Conservation (phyloP, 345 rosid genomes). For the Lepidium africanum region DNA sequence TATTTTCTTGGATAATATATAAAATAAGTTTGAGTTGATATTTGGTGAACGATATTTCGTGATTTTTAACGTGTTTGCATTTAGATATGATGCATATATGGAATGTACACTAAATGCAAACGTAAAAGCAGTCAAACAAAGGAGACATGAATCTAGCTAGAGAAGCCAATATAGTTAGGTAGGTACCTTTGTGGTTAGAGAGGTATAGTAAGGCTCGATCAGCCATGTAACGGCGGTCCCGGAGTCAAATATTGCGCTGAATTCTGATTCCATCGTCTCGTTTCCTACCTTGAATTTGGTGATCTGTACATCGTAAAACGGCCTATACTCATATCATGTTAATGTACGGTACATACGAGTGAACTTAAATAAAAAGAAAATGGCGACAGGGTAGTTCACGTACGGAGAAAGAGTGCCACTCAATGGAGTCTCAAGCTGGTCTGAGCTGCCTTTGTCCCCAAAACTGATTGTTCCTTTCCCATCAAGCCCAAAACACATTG, state of each 20-base stretch:
- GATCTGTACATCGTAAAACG: slow-evolving; percentile 65
- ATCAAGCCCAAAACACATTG: slow-evolving; percentile 75
- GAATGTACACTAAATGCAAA: background rate
- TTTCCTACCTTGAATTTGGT: slow-evolving; percentile 50
- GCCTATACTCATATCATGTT: slow-evolving; percentile 27
- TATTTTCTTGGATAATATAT: too few relatives aligned
- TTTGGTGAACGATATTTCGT: too few relatives aligned
- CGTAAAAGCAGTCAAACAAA: background rate
- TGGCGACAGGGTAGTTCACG: slow-evolving; percentile 31
- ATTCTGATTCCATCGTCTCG: slow-evolving; percentile 37
- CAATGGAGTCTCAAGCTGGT: slow-evolving; percentile 81
- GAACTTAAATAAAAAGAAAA: background rate
- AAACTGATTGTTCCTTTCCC: slow-evolving; percentile 83
- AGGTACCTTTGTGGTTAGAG: slow-evolving; percentile 52
- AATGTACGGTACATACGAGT: background rate
- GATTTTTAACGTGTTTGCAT: too few relatives aligned
- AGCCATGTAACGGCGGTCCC: slow-evolving; percentile 93
- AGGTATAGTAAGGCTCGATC: slow-evolving; percentile 71
- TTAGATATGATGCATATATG: background rate
- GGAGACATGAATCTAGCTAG: background rate
- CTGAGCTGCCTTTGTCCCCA: slow-evolving; percentile 81
- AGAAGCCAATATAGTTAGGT: slow-evolving; percentile 7
- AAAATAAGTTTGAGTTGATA: too few relatives aligned
- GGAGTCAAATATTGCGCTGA: slow-evolving; percentile 70
- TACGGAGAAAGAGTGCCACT: slow-evolving; percentile 38